Percentiles rank a stretch among this genome's conserved stretches.
Evolutionary conservation across 1,139 yeast genomes (phyloP).

Genomic region (Neolecta irregularis): DNA sequence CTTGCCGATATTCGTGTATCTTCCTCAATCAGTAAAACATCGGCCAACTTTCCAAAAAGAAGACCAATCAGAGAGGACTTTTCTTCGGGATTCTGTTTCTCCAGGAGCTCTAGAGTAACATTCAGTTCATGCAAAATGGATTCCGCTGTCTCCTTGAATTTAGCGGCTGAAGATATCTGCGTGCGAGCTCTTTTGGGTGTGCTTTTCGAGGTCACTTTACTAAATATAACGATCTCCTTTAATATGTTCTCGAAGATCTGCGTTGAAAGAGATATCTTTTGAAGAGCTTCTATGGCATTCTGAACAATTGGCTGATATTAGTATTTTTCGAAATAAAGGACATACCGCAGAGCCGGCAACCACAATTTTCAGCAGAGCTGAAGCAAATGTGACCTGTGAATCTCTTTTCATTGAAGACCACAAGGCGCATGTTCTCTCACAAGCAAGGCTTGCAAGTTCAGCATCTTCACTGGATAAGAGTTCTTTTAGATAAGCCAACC

Average conservation of each 20-base stretch:
- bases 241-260: no score
- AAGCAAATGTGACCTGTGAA: conserved; percentile 40
- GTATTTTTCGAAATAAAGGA: neutral
- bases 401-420: conserved; percentile 46
- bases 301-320: no score
- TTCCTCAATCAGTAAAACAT: conserved; percentile 70
- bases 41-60: conserved; percentile 58
- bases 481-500: conserved; percentile 44
- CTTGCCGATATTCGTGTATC: conserved; percentile 85
- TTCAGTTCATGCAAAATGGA: no score
- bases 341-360: conserved; percentile 25
- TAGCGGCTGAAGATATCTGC: no score
- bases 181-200: no score
- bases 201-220: no score
- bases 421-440: conserved; percentile 36
- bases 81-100: conserved; percentile 31
- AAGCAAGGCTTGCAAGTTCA: conserved; percentile 37
- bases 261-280: no score
- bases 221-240: no score
- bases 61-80: conserved; percentile 32
- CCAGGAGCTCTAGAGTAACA: conserved; percentile 66
- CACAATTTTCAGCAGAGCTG: conserved; percentile 41
- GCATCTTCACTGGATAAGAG: conserved; percentile 33
- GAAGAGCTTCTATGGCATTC: no score
- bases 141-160: no score